Percentiles rank a stretch among this genome's conserved stretches.
phyloP scores from a whole-genome alignment of 768 basidiomycete genomes.

The Lactarius quietus region DNA sequence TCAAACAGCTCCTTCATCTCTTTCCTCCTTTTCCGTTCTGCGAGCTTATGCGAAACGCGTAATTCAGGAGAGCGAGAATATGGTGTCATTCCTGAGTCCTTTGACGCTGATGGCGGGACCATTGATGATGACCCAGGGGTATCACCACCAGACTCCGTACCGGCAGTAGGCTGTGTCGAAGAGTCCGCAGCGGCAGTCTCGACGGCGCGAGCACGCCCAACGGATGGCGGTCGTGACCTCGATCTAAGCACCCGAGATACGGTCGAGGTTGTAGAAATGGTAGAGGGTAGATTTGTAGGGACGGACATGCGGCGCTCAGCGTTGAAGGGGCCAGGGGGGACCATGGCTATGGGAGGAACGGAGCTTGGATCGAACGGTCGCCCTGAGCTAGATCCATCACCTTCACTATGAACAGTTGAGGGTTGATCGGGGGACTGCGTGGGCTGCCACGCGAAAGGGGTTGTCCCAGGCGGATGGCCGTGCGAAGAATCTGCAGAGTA shows the following conservation, averaged over 20 bases:
- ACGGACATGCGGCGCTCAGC: conserved; percentile 77
- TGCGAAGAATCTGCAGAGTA: conserved; percentile 64
- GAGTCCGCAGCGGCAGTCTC: conserved; percentile 39
- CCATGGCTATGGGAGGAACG: conserved; percentile 38
- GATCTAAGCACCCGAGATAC: conserved; percentile 53
- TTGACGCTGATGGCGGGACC: conserved; percentile 39
- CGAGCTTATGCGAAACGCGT: conserved; percentile 93
- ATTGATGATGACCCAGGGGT: conserved; percentile 24
- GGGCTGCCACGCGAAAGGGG: conserved; percentile 71
- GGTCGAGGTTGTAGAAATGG: conserved; percentile 45
- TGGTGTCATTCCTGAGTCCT: conserved; percentile 53
- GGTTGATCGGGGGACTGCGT: conserved; percentile 39
- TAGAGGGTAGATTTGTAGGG: conserved; percentile 42
- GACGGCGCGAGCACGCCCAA: conserved; percentile 36
- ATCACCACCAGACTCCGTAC: conserved; percentile 22
- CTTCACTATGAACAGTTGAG: conserved; percentile 31
- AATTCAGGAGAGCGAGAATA: conserved; percentile 96
- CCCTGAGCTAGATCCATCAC: conserved; percentile 29
- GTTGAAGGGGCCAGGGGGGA: conserved; percentile 55
- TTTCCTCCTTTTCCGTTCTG: conserved; percentile 93
- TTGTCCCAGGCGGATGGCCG: conserved; percentile 56
- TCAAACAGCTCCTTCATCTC: conserved; percentile 99
- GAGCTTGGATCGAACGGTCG: conserved; percentile 49
- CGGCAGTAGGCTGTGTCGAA: conserved; percentile 25
- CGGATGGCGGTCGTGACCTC: conserved; percentile 37